Percentiles rank a stretch among this genome's conserved stretches.
phyloP scores from a whole-genome alignment of 1,284 basidiomycete genomes.

The Naganishia sp. region DNA sequence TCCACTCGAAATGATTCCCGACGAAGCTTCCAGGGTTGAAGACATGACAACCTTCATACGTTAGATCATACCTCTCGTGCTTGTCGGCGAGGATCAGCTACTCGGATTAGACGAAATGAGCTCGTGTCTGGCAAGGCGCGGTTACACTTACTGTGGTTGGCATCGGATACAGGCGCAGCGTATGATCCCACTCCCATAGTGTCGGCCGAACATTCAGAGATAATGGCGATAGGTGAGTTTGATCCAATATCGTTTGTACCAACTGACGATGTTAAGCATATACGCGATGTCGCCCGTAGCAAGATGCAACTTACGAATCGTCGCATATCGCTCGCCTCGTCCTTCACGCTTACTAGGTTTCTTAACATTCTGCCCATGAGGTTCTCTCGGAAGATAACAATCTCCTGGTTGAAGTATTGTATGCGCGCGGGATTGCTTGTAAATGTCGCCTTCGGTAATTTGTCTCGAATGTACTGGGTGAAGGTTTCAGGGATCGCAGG shows the following conservation, averaged over 20 bases:
- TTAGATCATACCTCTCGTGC: slow-evolving; percentile 93
- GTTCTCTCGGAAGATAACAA: slow-evolving; percentile 92
- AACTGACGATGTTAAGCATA: slow-evolving; percentile 59
- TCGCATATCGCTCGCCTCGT: slow-evolving; percentile 72
- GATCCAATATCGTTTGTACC: slow-evolving; percentile 89
- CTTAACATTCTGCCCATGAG: slow-evolving; percentile 90
- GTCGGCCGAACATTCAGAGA: slow-evolving; percentile 81
- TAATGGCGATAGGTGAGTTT: slow-evolving; percentile 85
- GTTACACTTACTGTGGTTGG: slow-evolving; percentile 73
- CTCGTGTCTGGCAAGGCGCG: not conserved
- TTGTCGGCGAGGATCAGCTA: slow-evolving; percentile 95
- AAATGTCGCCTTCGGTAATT: slow-evolving; percentile 76
- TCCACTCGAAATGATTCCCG: slow-evolving; percentile 75
- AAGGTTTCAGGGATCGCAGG: slow-evolving; percentile 74
- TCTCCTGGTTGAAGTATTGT: slow-evolving; percentile 93
- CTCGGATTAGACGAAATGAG: slow-evolving; percentile 2
- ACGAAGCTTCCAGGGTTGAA: slow-evolving; percentile 95
- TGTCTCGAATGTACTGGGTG: slow-evolving; percentile 65
- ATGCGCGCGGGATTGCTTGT: slow-evolving; percentile 91
- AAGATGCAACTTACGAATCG: slow-evolving; percentile 66
- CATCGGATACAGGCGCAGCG: slow-evolving; percentile 89
- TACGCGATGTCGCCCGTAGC: not conserved
- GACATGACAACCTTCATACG: slow-evolving; percentile 97
- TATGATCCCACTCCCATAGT: slow-evolving; percentile 87
- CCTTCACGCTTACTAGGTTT: slow-evolving; percentile 83